Base-by-base conservation (phyloP, 495 filamentous ascomycete genomes). In the Aspergillus cristatus region DNA sequence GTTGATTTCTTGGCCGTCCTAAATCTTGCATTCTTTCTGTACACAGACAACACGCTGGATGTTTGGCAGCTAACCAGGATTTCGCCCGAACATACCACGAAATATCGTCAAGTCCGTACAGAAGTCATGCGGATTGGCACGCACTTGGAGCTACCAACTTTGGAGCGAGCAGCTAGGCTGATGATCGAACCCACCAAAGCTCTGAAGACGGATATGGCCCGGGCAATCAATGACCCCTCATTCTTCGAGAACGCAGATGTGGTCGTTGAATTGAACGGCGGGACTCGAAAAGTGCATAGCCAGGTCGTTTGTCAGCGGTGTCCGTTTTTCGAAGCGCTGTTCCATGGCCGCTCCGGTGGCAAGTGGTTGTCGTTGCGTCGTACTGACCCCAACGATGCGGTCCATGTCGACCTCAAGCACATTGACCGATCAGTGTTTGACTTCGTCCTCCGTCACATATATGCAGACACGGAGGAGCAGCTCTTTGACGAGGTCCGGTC, bases 311-410 rank as follows among this genome's bases (percentile, higher is more conserved):
- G 86, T 40, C 79, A 81, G 50, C 69, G 93, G 51, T 95, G 87
- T 43, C 89, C 87, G 0, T 98, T 95, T 67, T 98, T 98, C 48
- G 68, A 86, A 44, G 82, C 84, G 3, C 67, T 98, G 14, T 96
- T 95, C 62, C 64, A 83, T 40, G 91, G 93, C 14, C 80, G 85
- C 31, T 83, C 91, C 12, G 72, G 72, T 25, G 91, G 91, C 2
- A 70, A 69, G 38, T 98, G 91, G 91, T 63, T 98, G 6, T 71
- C 76, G 26, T 70, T 70, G 14, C 76, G 90, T 29, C 76, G 78
- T n/a, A 51, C 60, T 14, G 47, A 60, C 13, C 45, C 63, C n/a
- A 54, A 68, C n/a, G 67, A 72, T 1, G 60, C 62, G 2, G 59
- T 94, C 42, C 72, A 70, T 37, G 80, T 98, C 32, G 86, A 98